These are phyloP conservation scores for Chaetomium cochliodes DNA, from an alignment of 495 filamentous ascomycete species.

Conservation along the genomic window DNA sequence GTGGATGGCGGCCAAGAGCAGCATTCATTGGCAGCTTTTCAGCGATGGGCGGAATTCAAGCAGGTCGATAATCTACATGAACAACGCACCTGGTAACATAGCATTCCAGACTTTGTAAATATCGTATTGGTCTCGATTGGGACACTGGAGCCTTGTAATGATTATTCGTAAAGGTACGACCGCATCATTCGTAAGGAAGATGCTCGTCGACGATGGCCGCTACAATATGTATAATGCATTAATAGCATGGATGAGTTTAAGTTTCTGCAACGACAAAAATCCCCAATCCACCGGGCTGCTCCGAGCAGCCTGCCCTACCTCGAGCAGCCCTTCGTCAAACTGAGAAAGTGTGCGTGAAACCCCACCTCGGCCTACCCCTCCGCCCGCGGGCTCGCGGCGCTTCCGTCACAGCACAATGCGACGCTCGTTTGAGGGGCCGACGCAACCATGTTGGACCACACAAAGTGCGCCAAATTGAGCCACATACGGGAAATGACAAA, in stretches of 20 bases:
- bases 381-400: background rate
- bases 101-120: too few relatives aligned
- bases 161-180: too few relatives aligned
- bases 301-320: background rate
- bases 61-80: background rate
- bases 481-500: background rate
- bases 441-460: constrained; percentile 1
- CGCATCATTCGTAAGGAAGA: too few relatives aligned
- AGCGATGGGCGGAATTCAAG: background rate
- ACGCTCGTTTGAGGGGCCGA: background rate
- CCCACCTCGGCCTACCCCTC: constrained; percentile 19
- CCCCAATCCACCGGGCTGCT: background rate
- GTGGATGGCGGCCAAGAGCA: constrained; percentile 4
- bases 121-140: too few relatives aligned
- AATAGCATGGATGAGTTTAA: too few relatives aligned
- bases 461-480: constrained; percentile 3
- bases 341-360: background rate
- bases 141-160: too few relatives aligned
- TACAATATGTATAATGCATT: too few relatives aligned
- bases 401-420: constrained; percentile 4
- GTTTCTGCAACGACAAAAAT: background rate
- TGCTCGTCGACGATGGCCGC: too few relatives aligned
- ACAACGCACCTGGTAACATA: too few relatives aligned
- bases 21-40: background rate
- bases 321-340: background rate